These are phyloP conservation scores for Diaporthe batatas DNA, from an alignment of 2,329 filamentous ascomycete genomes.

Conservation along the genomic window DNA sequence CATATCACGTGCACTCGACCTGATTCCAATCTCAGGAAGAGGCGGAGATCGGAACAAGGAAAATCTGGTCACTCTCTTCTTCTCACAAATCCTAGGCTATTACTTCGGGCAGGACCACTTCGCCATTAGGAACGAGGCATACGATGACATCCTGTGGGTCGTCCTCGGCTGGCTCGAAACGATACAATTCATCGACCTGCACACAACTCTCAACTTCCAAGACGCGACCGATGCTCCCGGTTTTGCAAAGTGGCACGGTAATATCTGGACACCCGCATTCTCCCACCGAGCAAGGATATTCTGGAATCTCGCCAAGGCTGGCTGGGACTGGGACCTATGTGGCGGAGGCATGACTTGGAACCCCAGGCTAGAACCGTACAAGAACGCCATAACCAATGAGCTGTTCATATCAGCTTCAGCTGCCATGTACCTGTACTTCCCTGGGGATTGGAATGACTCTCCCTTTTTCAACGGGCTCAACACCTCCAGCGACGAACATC, in stretches of 20 bases:
- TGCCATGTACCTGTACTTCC: conserved; percentile 90
- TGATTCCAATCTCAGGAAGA: conserved; percentile 52
- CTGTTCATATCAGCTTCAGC: conserved; percentile 88
- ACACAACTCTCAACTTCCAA: conserved; percentile 73
- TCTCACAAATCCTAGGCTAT: conserved; percentile 80
- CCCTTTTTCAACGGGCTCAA: conserved; percentile 65
- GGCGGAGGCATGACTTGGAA: conserved; percentile 94
- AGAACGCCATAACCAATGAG: conserved; percentile 96
- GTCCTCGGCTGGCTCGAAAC: conserved; percentile 91
- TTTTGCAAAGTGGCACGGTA: conserved; percentile 75
- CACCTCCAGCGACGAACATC: conserved; percentile 16
- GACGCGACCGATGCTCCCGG: conserved; percentile 43
- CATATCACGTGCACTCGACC: conserved; percentile 72
- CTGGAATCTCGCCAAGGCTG: conserved; percentile 82
- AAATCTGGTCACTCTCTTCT: conserved; percentile 87
- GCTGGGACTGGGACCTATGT: conserved; percentile 87
- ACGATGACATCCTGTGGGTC: conserved; percentile 96
- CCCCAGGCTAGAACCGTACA: conserved; percentile 83
- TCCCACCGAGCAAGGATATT: conserved; percentile 87
- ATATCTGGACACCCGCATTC: conserved; percentile 80
- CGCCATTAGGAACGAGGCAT: conserved; percentile 79
- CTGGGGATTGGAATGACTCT: conserved; percentile 80
- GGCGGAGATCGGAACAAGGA: conserved; percentile 67
- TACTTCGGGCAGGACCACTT: conserved; percentile 91
- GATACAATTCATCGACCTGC: conserved; percentile 80